Percentiles rank a stretch among this genome's conserved stretches.
These are phyloP conservation scores for Tuber umbilicatum DNA, from an alignment of 495 filamentous ascomycete genomes.

Conservation along the genomic window DNA sequence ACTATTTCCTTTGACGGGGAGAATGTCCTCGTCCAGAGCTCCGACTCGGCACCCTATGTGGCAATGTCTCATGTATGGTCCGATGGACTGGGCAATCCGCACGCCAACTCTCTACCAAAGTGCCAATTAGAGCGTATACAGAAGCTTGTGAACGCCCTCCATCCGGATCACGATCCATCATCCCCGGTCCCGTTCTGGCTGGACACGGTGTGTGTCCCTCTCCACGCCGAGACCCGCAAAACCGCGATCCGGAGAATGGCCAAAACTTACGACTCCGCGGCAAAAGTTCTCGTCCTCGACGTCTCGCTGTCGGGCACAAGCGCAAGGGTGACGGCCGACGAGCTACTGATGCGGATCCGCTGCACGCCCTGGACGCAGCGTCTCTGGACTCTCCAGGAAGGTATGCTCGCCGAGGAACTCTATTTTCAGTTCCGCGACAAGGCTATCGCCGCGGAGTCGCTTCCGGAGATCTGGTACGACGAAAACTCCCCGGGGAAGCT, in stretches of 20 bases:
- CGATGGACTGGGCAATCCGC: slow-evolving; percentile 17
- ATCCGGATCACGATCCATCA: background rate
- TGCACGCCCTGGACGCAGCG: slow-evolving; percentile 19
- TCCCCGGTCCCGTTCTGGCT: slow-evolving; percentile 10
- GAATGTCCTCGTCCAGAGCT: background rate
- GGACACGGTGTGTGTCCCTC: slow-evolving; percentile 13
- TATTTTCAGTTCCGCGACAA: slow-evolving; percentile 14
- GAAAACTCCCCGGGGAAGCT: background rate
- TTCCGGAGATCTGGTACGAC: slow-evolving; percentile 1
- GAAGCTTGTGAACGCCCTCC: background rate
- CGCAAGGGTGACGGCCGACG: background rate
- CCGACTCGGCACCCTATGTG: slow-evolving; percentile 10
- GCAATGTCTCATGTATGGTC: slow-evolving; percentile 27
- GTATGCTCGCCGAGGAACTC: slow-evolving; percentile 20
- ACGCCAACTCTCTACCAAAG: slow-evolving; percentile 5
- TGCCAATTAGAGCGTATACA: slow-evolving; percentile 6
- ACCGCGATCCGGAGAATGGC: slow-evolving; percentile 12
- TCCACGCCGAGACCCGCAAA: slow-evolving; percentile 1
- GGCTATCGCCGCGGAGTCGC: background rate
- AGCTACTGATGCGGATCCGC: slow-evolving; percentile 17
- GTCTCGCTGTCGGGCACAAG: background rate
- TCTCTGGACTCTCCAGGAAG: slow-evolving; percentile 24
- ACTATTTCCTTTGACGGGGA: slow-evolving; percentile 5
- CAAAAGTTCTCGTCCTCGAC: slow-evolving; percentile 10
- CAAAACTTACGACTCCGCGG: slow-evolving; percentile 9